Evolutionary conservation across 257 asterid genomes (phyloP).

Genomic region (Solanum acaule): DNA sequence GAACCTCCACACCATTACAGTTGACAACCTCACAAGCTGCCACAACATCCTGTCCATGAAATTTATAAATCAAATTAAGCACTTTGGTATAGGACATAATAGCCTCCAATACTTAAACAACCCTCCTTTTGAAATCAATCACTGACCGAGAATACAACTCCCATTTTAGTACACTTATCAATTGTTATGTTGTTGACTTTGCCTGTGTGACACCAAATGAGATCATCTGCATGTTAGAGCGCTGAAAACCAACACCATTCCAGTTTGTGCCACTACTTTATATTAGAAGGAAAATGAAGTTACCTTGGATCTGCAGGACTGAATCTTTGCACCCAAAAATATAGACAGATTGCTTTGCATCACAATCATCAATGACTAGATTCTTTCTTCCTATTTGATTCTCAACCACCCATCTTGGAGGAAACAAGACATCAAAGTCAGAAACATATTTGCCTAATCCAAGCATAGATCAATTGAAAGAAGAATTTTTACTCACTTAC

Average conservation of each 20-base stretch:
- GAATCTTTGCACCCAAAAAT: conserved; percentile 89
- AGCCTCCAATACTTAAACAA: background rate
- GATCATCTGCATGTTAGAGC: background rate
- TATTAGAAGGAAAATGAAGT: background rate
- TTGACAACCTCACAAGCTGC: conserved; percentile 98
- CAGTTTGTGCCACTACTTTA: background rate
- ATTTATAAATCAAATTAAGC: background rate
- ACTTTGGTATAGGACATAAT: background rate
- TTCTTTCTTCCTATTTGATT: conserved; percentile 81
- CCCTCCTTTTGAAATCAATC: background rate
- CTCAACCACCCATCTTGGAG: conserved; percentile 91
- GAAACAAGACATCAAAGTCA: background rate
- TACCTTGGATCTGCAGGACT: conserved; percentile 89
- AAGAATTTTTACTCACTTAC: conserved; percentile 62
- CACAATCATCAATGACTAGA: conserved; percentile 89
- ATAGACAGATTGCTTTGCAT: conserved; percentile 88
- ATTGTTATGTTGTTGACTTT: conserved; percentile 97
- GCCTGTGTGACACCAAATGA: conserved; percentile 36
- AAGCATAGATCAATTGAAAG: background rate
- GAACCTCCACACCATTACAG: conserved; percentile 79
- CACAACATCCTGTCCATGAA: conserved; percentile 69
- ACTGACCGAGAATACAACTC: conserved; percentile 85
- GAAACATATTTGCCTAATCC: background rate
- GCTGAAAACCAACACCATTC: background rate
- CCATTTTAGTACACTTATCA: conserved; percentile 97